These are phyloP conservation scores for Lentinula aciculospora DNA, from an alignment of 768 basidiomycete species.

Conservation along the genomic window DNA sequence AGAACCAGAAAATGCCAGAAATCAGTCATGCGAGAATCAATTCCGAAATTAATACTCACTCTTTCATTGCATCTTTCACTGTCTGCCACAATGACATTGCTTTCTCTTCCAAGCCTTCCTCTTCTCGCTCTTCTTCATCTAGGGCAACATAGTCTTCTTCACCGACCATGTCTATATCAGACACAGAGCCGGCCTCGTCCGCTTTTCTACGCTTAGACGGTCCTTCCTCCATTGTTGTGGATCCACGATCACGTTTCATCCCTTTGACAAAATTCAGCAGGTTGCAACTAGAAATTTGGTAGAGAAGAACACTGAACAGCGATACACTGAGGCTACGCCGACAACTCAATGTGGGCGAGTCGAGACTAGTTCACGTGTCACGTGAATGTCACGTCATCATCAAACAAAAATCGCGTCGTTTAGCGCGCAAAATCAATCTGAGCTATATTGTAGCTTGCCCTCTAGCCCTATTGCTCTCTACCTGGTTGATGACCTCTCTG, in stretches of 20 bases:
- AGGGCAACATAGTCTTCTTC: conserved; percentile 24
- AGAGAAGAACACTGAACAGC: background rate
- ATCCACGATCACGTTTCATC: conserved; percentile 47
- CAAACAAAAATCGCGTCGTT: conserved; percentile 9
- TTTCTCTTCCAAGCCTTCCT: conserved; percentile 50
- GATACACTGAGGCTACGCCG: background rate
- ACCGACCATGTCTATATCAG: conserved; percentile 36
- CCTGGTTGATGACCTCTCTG: conserved; percentile 19
- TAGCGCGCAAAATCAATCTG: conserved; percentile 40
- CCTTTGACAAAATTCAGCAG: background rate
- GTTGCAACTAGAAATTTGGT: background rate
- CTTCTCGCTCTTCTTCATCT: conserved; percentile 20
- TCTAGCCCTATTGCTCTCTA: no score
- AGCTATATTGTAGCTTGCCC: no score
- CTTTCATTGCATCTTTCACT: conserved; percentile 78
- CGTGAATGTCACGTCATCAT: background rate
- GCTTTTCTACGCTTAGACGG: conserved; percentile 45
- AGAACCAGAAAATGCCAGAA: conserved; percentile 19
- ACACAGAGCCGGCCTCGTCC: conserved; percentile 27
- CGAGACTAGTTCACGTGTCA: background rate
- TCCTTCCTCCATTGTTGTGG: conserved; percentile 28
- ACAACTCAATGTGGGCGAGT: background rate
- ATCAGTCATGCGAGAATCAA: conserved; percentile 14
- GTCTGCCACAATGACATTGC: conserved; percentile 72
- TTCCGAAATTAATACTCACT: conserved; percentile 57